Evolutionary conservation across 2,329 filamentous ascomycete genomes (phyloP).

Genomic region (Apiospora arundinis): DNA sequence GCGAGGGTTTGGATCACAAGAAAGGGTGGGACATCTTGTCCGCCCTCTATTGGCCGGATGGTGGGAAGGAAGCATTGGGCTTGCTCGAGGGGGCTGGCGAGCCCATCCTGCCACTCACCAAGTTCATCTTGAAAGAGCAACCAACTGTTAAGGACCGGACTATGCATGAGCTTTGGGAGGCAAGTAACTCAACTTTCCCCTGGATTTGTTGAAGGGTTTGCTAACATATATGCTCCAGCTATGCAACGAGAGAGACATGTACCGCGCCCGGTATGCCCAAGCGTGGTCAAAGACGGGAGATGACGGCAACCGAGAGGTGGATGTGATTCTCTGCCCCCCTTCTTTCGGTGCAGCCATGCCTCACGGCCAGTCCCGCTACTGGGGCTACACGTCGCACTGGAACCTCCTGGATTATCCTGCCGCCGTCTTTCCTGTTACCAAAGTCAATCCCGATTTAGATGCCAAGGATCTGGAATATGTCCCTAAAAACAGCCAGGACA

Average conservation of each 20-base stretch:
- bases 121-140: slow-evolving; percentile 58
- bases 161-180: slow-evolving; percentile 48
- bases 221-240: slow-evolving; percentile 21
- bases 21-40: slow-evolving; percentile 36
- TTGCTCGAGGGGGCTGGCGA: slow-evolving; percentile 53
- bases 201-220: not conserved
- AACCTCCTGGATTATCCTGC: slow-evolving; percentile 61
- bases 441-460: slow-evolving; percentile 50
- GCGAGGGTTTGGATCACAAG: slow-evolving; percentile 26
- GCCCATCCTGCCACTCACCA: slow-evolving; percentile 54
- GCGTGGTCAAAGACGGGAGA: slow-evolving; percentile 29
- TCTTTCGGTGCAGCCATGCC: slow-evolving; percentile 52
- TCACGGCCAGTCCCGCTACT: slow-evolving; percentile 55
- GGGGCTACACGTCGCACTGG: slow-evolving; percentile 61
- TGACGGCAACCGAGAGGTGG: slow-evolving; percentile 38
- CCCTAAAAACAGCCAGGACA: slow-evolving; percentile 52
- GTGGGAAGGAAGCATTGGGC: slow-evolving; percentile 49
- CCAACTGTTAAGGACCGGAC: slow-evolving; percentile 44
- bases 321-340: slow-evolving; percentile 58
- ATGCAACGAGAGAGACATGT: slow-evolving; percentile 30
- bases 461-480: slow-evolving; percentile 42
- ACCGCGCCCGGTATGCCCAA: slow-evolving; percentile 28
- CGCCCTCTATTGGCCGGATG: slow-evolving; percentile 56
- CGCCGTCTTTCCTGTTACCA: slow-evolving; percentile 54
- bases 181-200: slow-evolving; percentile 23